phyloP scores from a whole-genome alignment of 768 basidiomycete genomes.

The Sarcodon aspratus region DNA sequence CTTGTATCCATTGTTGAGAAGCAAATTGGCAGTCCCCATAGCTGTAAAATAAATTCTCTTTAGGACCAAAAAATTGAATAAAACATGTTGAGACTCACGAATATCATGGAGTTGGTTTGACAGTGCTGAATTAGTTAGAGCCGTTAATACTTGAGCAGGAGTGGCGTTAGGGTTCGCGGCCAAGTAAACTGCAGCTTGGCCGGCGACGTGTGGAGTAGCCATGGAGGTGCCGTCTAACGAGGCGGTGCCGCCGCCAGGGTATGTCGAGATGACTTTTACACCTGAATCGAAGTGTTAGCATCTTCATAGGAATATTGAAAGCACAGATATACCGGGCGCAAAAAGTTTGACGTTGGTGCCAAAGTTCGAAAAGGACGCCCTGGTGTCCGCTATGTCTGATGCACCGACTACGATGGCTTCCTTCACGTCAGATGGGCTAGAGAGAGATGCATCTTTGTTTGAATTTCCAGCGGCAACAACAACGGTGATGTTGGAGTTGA shows the following conservation, averaged over 20 bases:
- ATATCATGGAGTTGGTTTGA: too few relatives aligned
- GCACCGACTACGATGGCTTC: conserved; percentile 29
- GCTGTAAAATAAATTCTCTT: too few relatives aligned
- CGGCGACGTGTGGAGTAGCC: conserved; percentile 30
- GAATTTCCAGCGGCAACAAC: conserved; percentile 8
- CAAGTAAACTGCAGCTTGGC: conserved; percentile 27
- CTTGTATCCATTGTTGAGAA: not conserved
- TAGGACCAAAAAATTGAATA: too few relatives aligned
- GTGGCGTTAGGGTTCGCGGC: too few relatives aligned
- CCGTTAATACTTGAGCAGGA: too few relatives aligned
- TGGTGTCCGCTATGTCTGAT: conserved; percentile 21
- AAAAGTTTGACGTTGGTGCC: conserved; percentile 29
- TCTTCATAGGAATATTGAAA: too few relatives aligned
- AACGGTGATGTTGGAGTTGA: conserved; percentile 2
- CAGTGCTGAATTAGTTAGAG: too few relatives aligned
- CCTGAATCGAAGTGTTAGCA: too few relatives aligned
- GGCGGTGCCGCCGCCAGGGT: conserved; percentile 16
- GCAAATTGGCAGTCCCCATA: not conserved
- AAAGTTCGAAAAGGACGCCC: conserved; percentile 27
- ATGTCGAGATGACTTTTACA: conserved; percentile 18
- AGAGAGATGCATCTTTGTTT: too few relatives aligned
- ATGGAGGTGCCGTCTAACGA: not conserved
- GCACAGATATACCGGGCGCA: conserved; percentile 25
- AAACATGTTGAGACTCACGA: too few relatives aligned
- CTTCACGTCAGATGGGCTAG: conserved; percentile 24